Percentiles rank a stretch among this genome's conserved stretches.
Evolutionary conservation across 177 flowering plant genomes (phyloP).

Genomic region (Viscum album): DNA sequence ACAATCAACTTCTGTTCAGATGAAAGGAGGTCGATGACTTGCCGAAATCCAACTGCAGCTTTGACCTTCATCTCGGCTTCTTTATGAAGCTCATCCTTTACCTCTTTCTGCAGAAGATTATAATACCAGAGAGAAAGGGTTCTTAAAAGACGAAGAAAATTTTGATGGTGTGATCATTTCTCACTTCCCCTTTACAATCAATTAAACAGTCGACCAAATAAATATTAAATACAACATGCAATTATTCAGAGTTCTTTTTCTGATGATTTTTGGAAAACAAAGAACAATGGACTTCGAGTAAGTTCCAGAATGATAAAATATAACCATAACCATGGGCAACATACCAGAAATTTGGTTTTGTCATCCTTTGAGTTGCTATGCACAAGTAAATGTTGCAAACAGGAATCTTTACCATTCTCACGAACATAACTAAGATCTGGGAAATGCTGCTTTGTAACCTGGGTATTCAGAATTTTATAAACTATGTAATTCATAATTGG

Average conservation of each 20-base stretch:
- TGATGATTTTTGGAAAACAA: too few species aligned
- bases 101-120: constrained; percentile 45
- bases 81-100: constrained; percentile 29
- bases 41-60: constrained; percentile 72
- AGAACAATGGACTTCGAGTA: too few species aligned
- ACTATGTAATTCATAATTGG: too few species aligned
- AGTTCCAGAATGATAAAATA: too few species aligned
- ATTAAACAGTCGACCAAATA: too few species aligned
- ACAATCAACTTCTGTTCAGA: constrained; percentile 71
- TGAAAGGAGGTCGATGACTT: constrained; percentile 81
- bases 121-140: too few species aligned
- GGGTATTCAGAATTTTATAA: constrained; percentile 13
- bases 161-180: too few species aligned
- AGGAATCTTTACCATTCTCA: constrained; percentile 28
- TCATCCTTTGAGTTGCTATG: constrained; percentile 56
- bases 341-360: constrained; percentile 54
- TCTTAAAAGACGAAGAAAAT: too few species aligned
- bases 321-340: constrained; percentile 10
- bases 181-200: too few species aligned
- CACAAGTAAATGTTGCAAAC: constrained; percentile 39
- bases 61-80: constrained; percentile 43
- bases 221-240: too few species aligned
- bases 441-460: constrained; percentile 60
- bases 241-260: too few species aligned
- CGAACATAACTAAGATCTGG: constrained; percentile 55